Base-by-base conservation (phyloP, 805 yeast genomes). In the Saccharomyces cerevisiae region DNA sequence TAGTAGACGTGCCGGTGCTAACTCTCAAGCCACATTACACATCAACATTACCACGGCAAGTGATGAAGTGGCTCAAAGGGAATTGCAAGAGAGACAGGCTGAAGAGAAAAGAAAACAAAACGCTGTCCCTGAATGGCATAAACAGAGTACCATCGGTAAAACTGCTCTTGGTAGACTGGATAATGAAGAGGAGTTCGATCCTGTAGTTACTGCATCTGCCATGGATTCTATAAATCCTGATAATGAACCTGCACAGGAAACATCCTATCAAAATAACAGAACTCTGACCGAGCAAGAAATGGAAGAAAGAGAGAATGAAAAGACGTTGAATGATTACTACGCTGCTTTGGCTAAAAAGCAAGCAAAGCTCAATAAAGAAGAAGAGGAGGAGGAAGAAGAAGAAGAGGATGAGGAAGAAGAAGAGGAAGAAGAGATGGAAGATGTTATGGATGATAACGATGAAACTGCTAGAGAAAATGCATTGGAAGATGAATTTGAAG, bases 41-140 rank as follows among this genome's bases (percentile, higher is more conserved):
- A 96, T 94, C 54, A 84, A 87, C 61, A 90, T 94, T 61, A 79
- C 86, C 52, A 84, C 96, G 4, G 94, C 92, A 17, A 87, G 84
- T 61, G 97, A 89, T 70, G 95, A 88, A 63, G 82, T 82, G 57
- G 77, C 79, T 60, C 83, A 79, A 66, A 79, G 82, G 61, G 90
- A 84, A 70, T 78, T 79, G 62, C 79, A 76, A 65, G 83, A 83
- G 61, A 75, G 80, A 65, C 85, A 87, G 68, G 71, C 83, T 76
- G 74, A 83, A 79, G 78, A 82, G 80, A 70, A 84, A 79, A 69
- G 91, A 69, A 85, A 87, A 66, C 97, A 92, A 70, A 94, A 94
- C 68, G 97, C 97, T 3, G 77, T 94, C 60, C 99, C 99, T 6
- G 85, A 94, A 29, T 94, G 99, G 99, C 96, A 94, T 68, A 82